Percentiles rank a stretch among this genome's conserved stretches.
These are phyloP conservation scores for Cocos nucifera DNA, from an alignment of 176 grass and related monocot species.

Conservation along the genomic window DNA sequence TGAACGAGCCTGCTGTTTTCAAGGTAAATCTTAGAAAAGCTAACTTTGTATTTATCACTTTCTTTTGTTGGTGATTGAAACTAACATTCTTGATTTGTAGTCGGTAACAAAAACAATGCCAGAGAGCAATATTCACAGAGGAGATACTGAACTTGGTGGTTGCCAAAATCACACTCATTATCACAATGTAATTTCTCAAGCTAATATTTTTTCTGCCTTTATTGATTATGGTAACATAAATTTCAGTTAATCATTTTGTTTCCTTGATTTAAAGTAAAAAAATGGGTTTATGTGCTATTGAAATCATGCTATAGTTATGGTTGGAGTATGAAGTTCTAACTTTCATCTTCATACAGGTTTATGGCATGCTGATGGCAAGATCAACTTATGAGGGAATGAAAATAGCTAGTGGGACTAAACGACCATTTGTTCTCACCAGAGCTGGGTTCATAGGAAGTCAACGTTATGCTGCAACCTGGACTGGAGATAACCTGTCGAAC, in stretches of 20 bases:
- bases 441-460: constrained; percentile 95
- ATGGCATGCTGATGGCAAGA: constrained; percentile 94
- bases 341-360: constrained; percentile 43
- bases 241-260: too few species aligned
- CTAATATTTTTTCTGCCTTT: neutral
- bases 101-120: constrained; percentile 95
- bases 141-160: constrained; percentile 69
- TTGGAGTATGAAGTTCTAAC: neutral
- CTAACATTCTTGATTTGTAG: constrained; percentile 26
- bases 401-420: constrained; percentile 47
- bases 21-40: constrained; percentile 33
- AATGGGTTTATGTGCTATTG: neutral
- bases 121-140: constrained; percentile 76
- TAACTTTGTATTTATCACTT: constrained; percentile 8
- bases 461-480: constrained; percentile 92
- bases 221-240: too few species aligned
- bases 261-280: neutral
- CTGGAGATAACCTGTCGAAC: constrained; percentile 84
- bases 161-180: constrained; percentile 77
- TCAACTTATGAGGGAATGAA: constrained; percentile 87
- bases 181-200: constrained; percentile 68
- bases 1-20: constrained; percentile 92
- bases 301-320: neutral
- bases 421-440: constrained; percentile 92
- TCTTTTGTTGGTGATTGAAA: neutral